A percentile compares a stretch with the other conserved stretches of the same genome.
Conservation (phyloP, 1,284 basidiomycete species). For the Trametes pubescens region DNA sequence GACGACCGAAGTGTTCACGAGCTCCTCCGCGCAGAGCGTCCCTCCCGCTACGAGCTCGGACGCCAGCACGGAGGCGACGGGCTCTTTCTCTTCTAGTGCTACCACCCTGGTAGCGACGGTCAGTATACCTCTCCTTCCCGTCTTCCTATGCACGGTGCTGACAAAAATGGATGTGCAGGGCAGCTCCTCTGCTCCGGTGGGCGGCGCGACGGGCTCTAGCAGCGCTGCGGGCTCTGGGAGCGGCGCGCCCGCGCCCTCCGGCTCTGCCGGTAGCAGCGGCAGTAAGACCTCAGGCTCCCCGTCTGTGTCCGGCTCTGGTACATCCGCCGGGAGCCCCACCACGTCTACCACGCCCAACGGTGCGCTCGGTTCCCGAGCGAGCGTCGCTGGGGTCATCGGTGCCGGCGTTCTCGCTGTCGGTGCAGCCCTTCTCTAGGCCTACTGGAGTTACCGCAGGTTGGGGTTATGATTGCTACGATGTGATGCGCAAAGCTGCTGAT, state of each 20-base stretch:
- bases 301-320: not conserved
- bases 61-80: not conserved
- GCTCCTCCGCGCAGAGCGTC: not conserved
- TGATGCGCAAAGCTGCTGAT: not conserved
- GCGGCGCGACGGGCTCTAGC: not conserved
- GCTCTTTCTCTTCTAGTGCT: not conserved
- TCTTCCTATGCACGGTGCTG: too few species aligned
- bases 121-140: too few species aligned
- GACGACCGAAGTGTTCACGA: not conserved
- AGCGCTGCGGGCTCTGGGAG: too few species aligned
- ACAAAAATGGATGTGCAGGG: too few species aligned
- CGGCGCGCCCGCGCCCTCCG: not conserved
- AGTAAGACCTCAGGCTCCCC: not conserved
- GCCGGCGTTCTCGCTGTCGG: not conserved
- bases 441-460: not conserved
- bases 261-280: not conserved
- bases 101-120: too few species aligned
- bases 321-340: not conserved
- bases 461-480: not conserved
- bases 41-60: not conserved
- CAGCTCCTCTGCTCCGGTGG: too few species aligned
- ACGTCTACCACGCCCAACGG: constrained; percentile 1
- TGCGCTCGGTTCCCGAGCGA: not conserved
- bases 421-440: not conserved
- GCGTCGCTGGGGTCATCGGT: not conserved